A percentile compares a stretch with the other conserved stretches of the same genome.
Evolutionary conservation across 2,329 filamentous ascomycete genomes (phyloP).

Genomic region (Penicillium palitans): DNA sequence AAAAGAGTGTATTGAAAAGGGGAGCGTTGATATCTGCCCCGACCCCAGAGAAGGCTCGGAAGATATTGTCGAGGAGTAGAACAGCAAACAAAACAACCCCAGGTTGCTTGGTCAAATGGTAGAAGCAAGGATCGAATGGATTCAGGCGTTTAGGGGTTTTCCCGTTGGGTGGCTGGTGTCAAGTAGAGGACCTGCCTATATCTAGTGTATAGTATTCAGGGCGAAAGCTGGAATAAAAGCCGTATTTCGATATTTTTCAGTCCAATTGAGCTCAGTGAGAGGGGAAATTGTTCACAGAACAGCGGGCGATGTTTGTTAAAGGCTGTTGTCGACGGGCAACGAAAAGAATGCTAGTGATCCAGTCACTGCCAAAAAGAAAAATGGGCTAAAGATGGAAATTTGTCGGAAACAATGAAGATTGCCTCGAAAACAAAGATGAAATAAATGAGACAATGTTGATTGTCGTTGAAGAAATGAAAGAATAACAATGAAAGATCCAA

Average conservation of each 20-base stretch:
- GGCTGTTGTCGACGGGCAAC: conserved; percentile 27
- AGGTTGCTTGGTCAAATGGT: conserved; percentile 10
- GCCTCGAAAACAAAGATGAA: conserved; percentile 13
- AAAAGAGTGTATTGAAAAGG: conserved; percentile 6
- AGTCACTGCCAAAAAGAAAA: conserved; percentile 24
- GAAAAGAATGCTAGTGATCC: conserved; percentile 34
- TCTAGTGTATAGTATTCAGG: conserved; percentile 11
- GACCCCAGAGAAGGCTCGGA: conserved; percentile 3
- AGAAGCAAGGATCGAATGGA: not conserved
- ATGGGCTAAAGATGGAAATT: conserved; percentile 16
- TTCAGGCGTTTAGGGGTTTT: not conserved
- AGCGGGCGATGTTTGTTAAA: conserved; percentile 13
- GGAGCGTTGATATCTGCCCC: conserved; percentile 4
- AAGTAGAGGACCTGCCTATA: conserved; percentile 23
- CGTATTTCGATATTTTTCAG: not conserved
- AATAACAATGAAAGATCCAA: not conserved
- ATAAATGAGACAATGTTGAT: conserved; percentile 6
- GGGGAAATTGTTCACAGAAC: conserved; percentile 16
- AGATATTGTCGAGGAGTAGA: not conserved
- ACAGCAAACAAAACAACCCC: conserved; percentile 11
- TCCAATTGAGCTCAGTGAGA: conserved; percentile 3
- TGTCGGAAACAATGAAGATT: conserved; percentile 19
- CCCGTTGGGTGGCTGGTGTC: conserved; percentile 10
- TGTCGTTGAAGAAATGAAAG: not conserved
- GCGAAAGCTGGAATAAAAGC: not conserved